A percentile compares a stretch with the other conserved stretches of the same genome.
phyloP scores from a whole-genome alignment of 345 rosid genomes.

The Eucalyptus polyanthemos region DNA sequence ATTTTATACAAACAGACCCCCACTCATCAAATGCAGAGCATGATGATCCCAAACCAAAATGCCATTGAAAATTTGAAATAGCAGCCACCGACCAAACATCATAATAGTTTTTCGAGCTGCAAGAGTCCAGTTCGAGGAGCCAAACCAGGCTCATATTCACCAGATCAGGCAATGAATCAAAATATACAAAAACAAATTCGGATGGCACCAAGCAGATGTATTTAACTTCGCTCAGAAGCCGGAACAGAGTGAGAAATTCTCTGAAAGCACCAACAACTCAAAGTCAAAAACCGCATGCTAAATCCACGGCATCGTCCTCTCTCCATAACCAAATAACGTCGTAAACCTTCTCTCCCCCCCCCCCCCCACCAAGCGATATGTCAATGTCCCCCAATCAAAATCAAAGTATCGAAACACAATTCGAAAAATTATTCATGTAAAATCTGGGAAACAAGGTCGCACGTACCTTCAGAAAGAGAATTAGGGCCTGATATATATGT shows the following conservation, averaged over 20 bases:
- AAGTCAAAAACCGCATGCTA: neutral
- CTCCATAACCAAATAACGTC: neutral
- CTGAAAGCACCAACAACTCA: neutral
- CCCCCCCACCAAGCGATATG: too few relatives aligned
- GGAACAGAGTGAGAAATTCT: too few relatives aligned
- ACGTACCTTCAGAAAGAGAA: neutral
- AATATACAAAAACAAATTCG: neutral
- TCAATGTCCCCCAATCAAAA: too few relatives aligned
- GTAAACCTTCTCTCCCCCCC: neutral
- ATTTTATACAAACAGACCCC: too few relatives aligned
- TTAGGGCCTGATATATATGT: accelerated
- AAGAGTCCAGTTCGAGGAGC: too few relatives aligned
- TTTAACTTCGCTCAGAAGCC: neutral
- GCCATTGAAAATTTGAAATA: too few relatives aligned
- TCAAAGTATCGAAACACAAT: neutral
- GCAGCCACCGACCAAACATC: too few relatives aligned
- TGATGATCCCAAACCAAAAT: too few relatives aligned
- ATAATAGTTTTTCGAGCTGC: too few relatives aligned
- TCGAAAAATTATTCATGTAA: neutral
- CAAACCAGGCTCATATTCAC: too few relatives aligned
- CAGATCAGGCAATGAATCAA: neutral
- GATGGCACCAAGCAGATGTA: neutral
- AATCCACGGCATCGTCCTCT: neutral
- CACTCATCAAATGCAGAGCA: too few relatives aligned
- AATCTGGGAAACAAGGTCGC: too few relatives aligned